These are phyloP conservation scores for Scorias spongiosa DNA, from an alignment of 2,329 filamentous ascomycete genomes.

Conservation along the genomic window DNA sequence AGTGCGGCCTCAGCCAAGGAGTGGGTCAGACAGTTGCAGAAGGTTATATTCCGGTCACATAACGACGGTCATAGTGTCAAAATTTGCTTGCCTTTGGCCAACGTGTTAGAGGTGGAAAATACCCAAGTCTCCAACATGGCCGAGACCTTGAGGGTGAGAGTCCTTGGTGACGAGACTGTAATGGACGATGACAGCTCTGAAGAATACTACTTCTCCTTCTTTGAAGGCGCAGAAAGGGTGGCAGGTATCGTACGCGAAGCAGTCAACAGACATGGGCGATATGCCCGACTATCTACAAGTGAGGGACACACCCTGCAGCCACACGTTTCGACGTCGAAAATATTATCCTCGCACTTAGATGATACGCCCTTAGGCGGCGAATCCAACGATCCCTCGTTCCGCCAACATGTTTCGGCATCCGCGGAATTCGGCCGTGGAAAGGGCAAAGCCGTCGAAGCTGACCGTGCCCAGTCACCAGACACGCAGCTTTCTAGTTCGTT, in stretches of 20 bases:
- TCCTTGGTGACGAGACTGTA: constrained; percentile 62
- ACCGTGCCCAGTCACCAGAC: neutral
- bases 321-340: constrained; percentile 6
- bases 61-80: constrained; percentile 97
- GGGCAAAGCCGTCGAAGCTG: constrained; percentile 23
- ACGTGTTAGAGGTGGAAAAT: constrained; percentile 84
- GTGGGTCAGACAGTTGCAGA: constrained; percentile 88
- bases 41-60: constrained; percentile 87
- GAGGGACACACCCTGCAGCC: neutral
- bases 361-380: too few species aligned
- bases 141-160: constrained; percentile 83
- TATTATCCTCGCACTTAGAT: constrained; percentile 25
- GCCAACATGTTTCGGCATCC: neutral
- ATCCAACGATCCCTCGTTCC: neutral
- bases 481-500: constrained; percentile 10
- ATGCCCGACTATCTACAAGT: constrained; percentile 43
- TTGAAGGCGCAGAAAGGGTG: constrained; percentile 70
- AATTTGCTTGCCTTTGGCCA: constrained; percentile 76
- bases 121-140: constrained; percentile 82
- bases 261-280: constrained; percentile 9
- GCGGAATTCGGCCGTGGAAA: constrained; percentile 15
- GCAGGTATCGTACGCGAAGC: constrained; percentile 61
- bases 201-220: constrained; percentile 98
- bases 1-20: constrained; percentile 78
- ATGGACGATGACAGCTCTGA: constrained; percentile 81